Percentiles rank a stretch among this genome's conserved stretches.
phyloP scores from a whole-genome alignment of 140 eudicot genomes.

The Eryngium alpinum region DNA sequence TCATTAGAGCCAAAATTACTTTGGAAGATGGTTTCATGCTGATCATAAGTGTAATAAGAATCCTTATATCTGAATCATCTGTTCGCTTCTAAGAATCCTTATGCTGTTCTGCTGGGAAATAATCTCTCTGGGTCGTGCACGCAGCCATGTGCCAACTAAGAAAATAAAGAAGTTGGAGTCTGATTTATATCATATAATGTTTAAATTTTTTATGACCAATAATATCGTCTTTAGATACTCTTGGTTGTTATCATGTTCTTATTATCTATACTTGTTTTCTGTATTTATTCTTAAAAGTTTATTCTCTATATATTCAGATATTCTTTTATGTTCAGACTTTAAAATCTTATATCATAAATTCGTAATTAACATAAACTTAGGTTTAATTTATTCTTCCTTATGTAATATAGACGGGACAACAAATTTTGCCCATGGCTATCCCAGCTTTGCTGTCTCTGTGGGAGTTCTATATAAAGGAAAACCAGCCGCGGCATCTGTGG shows the following conservation, averaged over 20 bases:
- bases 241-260: background rate
- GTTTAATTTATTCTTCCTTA: background rate
- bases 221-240: background rate
- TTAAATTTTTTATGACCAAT: too few species aligned
- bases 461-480: constrained; percentile 84
- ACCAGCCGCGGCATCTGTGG: constrained; percentile 98
- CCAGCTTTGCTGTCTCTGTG: constrained; percentile 93
- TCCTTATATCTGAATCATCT: background rate
- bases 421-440: constrained; percentile 96
- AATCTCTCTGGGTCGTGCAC: background rate
- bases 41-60: background rate
- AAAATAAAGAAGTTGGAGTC: background rate
- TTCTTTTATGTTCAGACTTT: background rate
- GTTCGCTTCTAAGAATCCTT: too few species aligned
- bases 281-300: background rate
- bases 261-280: background rate
- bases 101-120: background rate
- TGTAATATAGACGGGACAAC: constrained; percentile 80
- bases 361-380: background rate
- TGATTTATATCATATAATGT: too few species aligned
- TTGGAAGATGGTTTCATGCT: background rate
- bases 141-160: background rate
- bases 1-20: background rate
- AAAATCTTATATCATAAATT: background rate
- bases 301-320: background rate